Evolutionary conservation across 805 yeast genomes (phyloP).

Genomic region (Kockiozyma suomiensis): DNA sequence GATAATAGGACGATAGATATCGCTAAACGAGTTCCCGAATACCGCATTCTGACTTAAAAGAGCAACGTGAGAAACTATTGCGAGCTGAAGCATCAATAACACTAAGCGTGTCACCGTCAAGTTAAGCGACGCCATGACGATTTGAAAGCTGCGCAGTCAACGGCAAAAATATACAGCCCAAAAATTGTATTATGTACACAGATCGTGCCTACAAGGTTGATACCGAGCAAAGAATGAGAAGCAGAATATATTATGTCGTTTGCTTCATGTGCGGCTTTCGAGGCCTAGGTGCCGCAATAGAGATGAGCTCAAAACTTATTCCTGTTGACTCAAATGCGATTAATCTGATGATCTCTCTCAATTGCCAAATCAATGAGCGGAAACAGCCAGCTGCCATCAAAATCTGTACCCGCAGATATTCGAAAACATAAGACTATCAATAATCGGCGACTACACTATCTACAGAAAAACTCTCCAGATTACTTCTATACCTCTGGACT

Average conservation of each 20-base stretch:
- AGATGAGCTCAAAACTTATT: neutral
- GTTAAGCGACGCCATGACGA: conserved; percentile 5
- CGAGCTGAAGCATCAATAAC: conserved; percentile 16
- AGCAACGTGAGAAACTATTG: conserved; percentile 8
- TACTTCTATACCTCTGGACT: conserved; percentile 17
- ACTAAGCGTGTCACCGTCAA: conserved; percentile 7
- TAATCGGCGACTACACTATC: conserved; percentile 26
- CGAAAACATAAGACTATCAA: conserved; percentile 14
- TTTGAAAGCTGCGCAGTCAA: too few species aligned
- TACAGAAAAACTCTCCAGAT: conserved; percentile 8
- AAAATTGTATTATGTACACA: too few species aligned
- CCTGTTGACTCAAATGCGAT: neutral
- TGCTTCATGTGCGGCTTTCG: neutral
- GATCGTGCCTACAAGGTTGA: too few species aligned
- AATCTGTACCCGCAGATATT: neutral
- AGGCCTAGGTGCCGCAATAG: too few species aligned
- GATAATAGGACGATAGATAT: conserved; percentile 11
- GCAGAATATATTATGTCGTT: neutral
- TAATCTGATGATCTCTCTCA: neutral
- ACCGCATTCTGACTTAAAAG: conserved; percentile 13
- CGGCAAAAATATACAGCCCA: too few species aligned
- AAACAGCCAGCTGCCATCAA: neutral
- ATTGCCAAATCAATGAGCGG: too few species aligned
- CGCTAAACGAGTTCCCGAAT: conserved; percentile 17
- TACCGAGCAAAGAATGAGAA: too few species aligned